Conservation (phyloP, 1,284 basidiomycete species). For the Malassezia vespertilionis region DNA sequence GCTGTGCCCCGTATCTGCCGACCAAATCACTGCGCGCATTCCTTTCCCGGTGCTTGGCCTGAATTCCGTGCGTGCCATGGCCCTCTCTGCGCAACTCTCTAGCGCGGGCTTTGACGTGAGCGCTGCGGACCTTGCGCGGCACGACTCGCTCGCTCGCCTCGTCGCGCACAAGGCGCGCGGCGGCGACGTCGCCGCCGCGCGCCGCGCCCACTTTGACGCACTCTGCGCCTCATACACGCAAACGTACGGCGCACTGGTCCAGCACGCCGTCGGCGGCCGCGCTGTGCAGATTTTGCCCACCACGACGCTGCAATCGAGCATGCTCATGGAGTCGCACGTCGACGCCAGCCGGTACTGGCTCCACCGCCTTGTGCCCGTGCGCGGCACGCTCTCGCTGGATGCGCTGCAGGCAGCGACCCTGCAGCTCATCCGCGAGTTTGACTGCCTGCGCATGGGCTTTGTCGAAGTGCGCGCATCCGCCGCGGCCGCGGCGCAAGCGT, state of each 20-base stretch:
- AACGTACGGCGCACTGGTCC: constrained; percentile 6
- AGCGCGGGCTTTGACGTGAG: constrained; percentile 30
- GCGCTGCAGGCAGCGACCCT: constrained; percentile 19
- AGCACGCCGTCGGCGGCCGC: constrained; percentile 3
- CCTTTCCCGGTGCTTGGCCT: constrained; percentile 40
- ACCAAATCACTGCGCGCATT: constrained; percentile 30
- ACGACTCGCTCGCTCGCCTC: constrained; percentile 28
- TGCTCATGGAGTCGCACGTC: constrained; percentile 38
- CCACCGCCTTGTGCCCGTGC: constrained; percentile 19
- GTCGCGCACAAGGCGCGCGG: constrained; percentile 16
- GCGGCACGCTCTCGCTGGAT: neutral
- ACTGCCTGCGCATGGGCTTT: constrained; percentile 35
- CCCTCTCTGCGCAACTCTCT: constrained; percentile 30
- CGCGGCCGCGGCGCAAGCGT: neutral
- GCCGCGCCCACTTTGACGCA: neutral
- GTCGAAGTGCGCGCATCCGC: constrained; percentile 14
- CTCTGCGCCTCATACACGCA: neutral
- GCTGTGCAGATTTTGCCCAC: constrained; percentile 20
- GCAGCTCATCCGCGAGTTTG: constrained; percentile 18
- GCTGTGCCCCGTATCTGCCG: constrained; percentile 27
- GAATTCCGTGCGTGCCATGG: constrained; percentile 44
- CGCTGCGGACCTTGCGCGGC: constrained; percentile 41
- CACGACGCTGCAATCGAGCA: constrained; percentile 36
- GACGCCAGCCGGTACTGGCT: constrained; percentile 34
- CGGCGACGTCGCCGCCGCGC: constrained; percentile 7